Conservation (phyloP, 345 rosid species). For the Eucalyptus cladocalyx region DNA sequence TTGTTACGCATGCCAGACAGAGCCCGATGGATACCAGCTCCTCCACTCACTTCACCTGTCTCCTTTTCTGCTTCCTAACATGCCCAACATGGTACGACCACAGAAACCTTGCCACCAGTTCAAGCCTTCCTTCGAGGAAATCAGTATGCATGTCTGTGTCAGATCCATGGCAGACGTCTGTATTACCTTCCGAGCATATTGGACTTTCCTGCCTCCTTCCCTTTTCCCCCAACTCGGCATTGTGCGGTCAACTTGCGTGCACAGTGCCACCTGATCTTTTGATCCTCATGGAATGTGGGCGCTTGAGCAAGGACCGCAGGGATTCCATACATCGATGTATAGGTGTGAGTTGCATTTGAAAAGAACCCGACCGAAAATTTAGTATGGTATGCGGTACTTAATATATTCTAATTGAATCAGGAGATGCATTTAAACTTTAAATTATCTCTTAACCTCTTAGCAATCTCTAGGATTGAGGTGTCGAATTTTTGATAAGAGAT, state of each 20-base stretch:
- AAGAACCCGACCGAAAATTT: neutral
- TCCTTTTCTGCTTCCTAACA: neutral
- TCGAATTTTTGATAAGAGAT: neutral
- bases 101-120: neutral
- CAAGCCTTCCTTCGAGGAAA: neutral
- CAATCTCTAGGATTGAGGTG: neutral
- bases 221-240: neutral
- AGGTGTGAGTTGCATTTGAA: neutral
- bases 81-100: neutral
- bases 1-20: conserved; percentile 1
- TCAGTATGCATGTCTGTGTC: neutral
- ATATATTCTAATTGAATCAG: neutral
- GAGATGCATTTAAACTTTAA: accelerated
- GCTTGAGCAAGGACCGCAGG: neutral
- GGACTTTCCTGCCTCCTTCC: neutral
- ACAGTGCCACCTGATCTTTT: neutral
- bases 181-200: neutral
- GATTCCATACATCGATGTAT: too few species aligned
- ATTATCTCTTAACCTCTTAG: neutral
- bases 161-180: neutral
- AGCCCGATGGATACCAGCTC: neutral
- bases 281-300: neutral
- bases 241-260: neutral
- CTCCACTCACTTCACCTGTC: neutral
- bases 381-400: accelerated